A percentile compares a stretch with the other conserved stretches of the same genome.
Conservation (phyloP, 768 basidiomycete species). For the Leccinellum rugosiceps region DNA sequence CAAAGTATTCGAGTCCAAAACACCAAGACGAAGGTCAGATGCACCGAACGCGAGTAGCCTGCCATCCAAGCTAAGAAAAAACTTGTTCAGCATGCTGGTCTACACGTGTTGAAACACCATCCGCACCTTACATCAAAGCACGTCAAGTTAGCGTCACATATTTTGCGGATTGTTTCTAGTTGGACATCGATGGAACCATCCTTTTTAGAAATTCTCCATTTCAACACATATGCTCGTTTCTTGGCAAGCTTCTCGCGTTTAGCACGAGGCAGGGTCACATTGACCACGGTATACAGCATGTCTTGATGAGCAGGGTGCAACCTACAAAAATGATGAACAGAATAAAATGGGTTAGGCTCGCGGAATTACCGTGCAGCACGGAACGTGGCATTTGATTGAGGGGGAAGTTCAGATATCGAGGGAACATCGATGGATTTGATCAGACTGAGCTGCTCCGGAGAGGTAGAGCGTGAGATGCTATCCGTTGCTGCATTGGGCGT, state of each 20-base stretch:
- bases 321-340: slow-evolving; percentile 35
- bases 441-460: slow-evolving; percentile 36
- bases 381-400: slow-evolving; percentile 49
- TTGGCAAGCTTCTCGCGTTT: slow-evolving; percentile 50
- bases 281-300: slow-evolving; percentile 68
- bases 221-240: slow-evolving; percentile 61
- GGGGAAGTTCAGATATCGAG: slow-evolving; percentile 40
- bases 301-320: slow-evolving; percentile 51
- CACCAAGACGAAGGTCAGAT: slow-evolving; percentile 80
- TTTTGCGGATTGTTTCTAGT: slow-evolving; percentile 59
- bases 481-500: neutral
- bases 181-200: slow-evolving; percentile 58
- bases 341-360: neutral
- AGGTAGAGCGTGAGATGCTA: slow-evolving; percentile 32
- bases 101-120: neutral
- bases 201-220: slow-evolving; percentile 68
- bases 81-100: neutral
- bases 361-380: slow-evolving; percentile 54
- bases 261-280: slow-evolving; percentile 60
- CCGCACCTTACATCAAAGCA: slow-evolving; percentile 84
- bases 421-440: slow-evolving; percentile 56
- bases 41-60: slow-evolving; percentile 81
- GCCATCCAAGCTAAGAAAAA: slow-evolving; percentile 65
- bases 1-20: slow-evolving; percentile 77
- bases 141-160: slow-evolving; percentile 78